These are phyloP conservation scores for Candolleomyces eurysporus DNA, from an alignment of 768 basidiomycete species.

Conservation along the genomic window DNA sequence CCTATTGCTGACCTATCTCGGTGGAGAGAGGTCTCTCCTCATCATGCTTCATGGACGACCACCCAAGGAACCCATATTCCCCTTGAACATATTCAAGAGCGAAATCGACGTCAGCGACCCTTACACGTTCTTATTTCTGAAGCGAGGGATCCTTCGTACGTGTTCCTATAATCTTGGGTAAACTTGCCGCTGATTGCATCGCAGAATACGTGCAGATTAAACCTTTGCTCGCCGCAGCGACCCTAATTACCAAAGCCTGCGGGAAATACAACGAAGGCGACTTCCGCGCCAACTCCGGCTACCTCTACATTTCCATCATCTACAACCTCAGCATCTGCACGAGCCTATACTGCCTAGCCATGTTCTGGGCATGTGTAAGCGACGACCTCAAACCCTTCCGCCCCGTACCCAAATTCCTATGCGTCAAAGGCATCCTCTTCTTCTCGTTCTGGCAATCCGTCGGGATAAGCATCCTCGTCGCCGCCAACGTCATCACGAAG, in stretches of 20 bases:
- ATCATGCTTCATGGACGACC: conserved; percentile 90
- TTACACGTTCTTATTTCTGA: conserved; percentile 89
- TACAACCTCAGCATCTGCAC: conserved; percentile 83
- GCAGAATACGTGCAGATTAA: conserved; percentile 98
- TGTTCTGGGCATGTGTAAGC: conserved; percentile 95
- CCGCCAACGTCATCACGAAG: conserved; percentile 67
- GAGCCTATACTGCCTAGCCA: conserved; percentile 85
- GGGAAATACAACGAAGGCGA: conserved; percentile 91
- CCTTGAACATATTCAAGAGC: conserved; percentile 74
- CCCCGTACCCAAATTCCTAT: conserved; percentile 95
- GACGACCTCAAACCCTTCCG: conserved; percentile 89
- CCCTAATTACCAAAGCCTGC: conserved; percentile 79
- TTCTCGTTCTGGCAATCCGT: conserved; percentile 99
- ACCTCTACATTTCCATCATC: conserved; percentile 85
- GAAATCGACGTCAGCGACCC: conserved; percentile 96
- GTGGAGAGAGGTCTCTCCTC: conserved; percentile 90
- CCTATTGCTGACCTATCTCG: conserved; percentile 78
- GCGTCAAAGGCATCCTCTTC: conserved; percentile 97
- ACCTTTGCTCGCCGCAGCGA: conserved; percentile 81
- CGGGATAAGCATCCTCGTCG: conserved; percentile 83
- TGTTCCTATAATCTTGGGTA: conserved; percentile 5
- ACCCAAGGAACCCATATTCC: conserved; percentile 85
- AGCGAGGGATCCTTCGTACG: conserved; percentile 91
- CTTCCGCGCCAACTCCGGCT: conserved; percentile 82
- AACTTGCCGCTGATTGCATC: conserved; percentile 1